Conservation (phyloP, 768 basidiomycete species). For the Pholiota conissans region DNA sequence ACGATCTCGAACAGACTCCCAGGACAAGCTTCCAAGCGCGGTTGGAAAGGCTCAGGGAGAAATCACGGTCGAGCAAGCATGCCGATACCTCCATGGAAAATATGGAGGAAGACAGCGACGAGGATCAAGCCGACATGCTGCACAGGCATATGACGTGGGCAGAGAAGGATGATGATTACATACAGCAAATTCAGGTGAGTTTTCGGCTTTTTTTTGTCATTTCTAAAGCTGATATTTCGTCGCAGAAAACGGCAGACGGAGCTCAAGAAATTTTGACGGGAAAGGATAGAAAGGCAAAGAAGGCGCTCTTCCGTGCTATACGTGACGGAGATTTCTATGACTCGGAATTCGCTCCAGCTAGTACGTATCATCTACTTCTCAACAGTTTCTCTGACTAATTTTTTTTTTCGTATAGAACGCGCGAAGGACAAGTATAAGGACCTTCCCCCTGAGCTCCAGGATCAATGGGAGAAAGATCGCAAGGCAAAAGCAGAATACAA, state of each 20-base stretch:
- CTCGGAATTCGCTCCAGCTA: conserved; percentile 37
- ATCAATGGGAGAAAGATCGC: conserved; percentile 81
- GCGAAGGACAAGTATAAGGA: conserved; percentile 53
- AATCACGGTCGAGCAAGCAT: conserved; percentile 23
- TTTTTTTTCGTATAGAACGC: conserved; percentile 28
- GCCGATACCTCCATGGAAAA: conserved; percentile 21
- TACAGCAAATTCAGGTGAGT: conserved; percentile 55
- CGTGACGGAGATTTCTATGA: conserved; percentile 52
- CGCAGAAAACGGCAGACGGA: conserved; percentile 61
- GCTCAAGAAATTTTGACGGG: conserved; percentile 49
- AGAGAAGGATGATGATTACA: conserved; percentile 58
- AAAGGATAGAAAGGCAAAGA: conserved; percentile 47
- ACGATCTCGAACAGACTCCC: conserved; percentile 35
- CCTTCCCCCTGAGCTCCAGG: conserved; percentile 57
- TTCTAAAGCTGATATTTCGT: neutral
- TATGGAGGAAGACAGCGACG: conserved; percentile 29
- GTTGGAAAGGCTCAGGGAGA: conserved; percentile 39
- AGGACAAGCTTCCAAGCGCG: conserved; percentile 45
- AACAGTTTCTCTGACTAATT: neutral
- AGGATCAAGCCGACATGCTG: conserved; percentile 34
- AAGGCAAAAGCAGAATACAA: conserved; percentile 80
- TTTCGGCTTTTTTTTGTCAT: neutral
- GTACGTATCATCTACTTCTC: conserved; percentile 38
- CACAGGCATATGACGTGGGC: conserved; percentile 34
- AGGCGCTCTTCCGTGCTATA: conserved; percentile 61